Base-by-base conservation (phyloP, 2,329 filamentous ascomycete genomes). In the Didymosphaeria variabile region DNA sequence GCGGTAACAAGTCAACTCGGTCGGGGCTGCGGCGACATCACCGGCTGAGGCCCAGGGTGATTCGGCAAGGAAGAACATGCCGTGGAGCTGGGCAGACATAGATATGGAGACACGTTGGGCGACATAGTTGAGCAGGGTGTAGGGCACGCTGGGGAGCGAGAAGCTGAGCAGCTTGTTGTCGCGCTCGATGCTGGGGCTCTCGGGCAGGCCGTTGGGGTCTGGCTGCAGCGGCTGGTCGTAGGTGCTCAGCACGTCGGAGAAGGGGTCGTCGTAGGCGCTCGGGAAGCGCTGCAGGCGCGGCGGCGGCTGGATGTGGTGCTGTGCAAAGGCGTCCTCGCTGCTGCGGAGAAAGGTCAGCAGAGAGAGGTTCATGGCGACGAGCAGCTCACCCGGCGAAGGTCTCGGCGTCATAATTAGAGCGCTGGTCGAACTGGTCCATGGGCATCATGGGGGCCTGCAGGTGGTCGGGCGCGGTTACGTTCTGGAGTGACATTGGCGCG, bases 1-100 rank as follows among this genome's bases (percentile, higher is more conserved):
- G 66, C 94, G 91, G 79, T 98, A 98, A 84, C 94, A 98, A 3
- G 94, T 98, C 76, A 98, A 80, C 80, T 98, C 94, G 55, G 88
- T 92, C 1, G 75, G 90, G 53, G 89, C 81, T 50, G 85, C 82
- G 44, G 79, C 82, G 10, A 83, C 80, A 81, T 79, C 87, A 79
- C 77, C 88, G 77, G 82, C 81, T 4, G 84, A 81, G 63, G 84
- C 88, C 72, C 90, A 86, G 1, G 90, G 89, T 81, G 91, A 91
- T 75, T 94, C 91, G 32, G 91, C 93, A 34, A 94, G 83, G 77
- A 94, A 94, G 82, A 94, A 94, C 91, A 94, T 94, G 81, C 91
- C 91, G 74, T 94, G 91, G 32, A 94, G 87, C 79, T 94, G 91
- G 17, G 91, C 91, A 23, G 85, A 85, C 83, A 94, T 88, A 68